Base-by-base conservation (phyloP, 164 flowering plant species). In the Stephania japonica region DNA sequence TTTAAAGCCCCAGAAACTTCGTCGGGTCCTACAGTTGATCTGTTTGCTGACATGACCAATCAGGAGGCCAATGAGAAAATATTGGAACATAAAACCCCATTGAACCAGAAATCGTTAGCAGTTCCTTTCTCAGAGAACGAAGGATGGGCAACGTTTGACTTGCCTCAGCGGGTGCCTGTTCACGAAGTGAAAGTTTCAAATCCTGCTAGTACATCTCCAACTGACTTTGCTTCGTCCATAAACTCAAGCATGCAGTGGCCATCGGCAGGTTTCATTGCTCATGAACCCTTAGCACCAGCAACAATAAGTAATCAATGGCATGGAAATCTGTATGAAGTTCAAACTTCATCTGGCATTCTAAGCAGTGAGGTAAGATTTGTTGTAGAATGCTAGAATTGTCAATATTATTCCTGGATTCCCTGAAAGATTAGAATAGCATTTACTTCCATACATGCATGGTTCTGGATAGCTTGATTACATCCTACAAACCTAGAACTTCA, bases 131-230 rank as follows among this genome's bases (percentile, higher is more conserved):
- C 84, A 10, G 79, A 82, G 62, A 84, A 87, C 81, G 93, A 80
- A 81, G 99, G 98, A 75, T 95, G 99, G 99, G 99, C 99, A 7
- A 93, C 98, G 64, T 95, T 95, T 87, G 98, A 95, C 79, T 73
- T 78, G 63, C 85, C 92, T 78, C 85, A 78, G 65, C 81, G 78
- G 49, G 47, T 84, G 44, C 53, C 84, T 68, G 41, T 42, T 43
- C 65, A 72, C 27, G 81, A 74, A 47, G 72, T 42, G 63, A 77
- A 76, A 50, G 76, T 70, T 77, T 43, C 43, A 68, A 63, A 77
- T 42, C 42, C 77, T 69, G 75, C 73, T 32, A 41, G 42, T n/a
- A 6, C 74, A 23, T 43, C 85, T 74, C 42, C 81, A 56, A 75
- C 27, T 53, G 79, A 69, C 74, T 71, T 72, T 9, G 44, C 80